Base-by-base conservation (phyloP, 2,329 filamentous ascomycete genomes). In the Venturiaceae sp. region DNA sequence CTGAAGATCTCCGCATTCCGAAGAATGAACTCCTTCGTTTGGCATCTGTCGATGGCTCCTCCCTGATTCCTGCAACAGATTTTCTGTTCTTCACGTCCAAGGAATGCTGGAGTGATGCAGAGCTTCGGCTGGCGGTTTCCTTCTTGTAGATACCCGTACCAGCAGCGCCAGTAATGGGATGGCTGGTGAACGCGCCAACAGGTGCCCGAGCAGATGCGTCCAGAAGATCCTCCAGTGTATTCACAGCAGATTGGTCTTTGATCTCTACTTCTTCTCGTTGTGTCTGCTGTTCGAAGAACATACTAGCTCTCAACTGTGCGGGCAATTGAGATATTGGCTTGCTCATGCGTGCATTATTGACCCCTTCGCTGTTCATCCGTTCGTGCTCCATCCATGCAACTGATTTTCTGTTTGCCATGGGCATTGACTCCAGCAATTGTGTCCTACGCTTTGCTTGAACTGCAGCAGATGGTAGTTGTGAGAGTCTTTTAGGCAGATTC, bases 101-200 rank as follows among this genome's bases (percentile, higher is more conserved):
- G 28, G 26, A 32, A 34, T 23, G 54, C 28, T 39, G 26, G n/a
- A 56, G 16, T 0, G 34, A 46, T 33, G 34, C 52, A 11, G 46
- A 54, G 11, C 30, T 50, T 26, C 47, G 57, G 19, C 23, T 28
- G 2, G 26, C 57, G 41, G 21, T 68, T 19, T 61, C 50, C n/a
- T 58, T 61, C 46, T 61, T 58, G 58, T 61, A 61, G 13, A 61
- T 46, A 19, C 37, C 52, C 21, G 41, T 23, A 14, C 90, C 88
- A 11, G 91, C 77, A 62, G 84, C 83, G 4, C 91, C 91, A 30
- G 86, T 88, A 67, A 88, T 91, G 0, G 86, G 83, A 69, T 96
- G 91, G 66, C 96, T 90, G 0, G 88, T 95, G 66, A 97, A 97
- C 28, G 92, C 92, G 63, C 80, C 90, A 32, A 96, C 91, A 1